phyloP scores from a whole-genome alignment of 2,329 filamentous ascomycete species.

The Monilinia aucupariae region DNA sequence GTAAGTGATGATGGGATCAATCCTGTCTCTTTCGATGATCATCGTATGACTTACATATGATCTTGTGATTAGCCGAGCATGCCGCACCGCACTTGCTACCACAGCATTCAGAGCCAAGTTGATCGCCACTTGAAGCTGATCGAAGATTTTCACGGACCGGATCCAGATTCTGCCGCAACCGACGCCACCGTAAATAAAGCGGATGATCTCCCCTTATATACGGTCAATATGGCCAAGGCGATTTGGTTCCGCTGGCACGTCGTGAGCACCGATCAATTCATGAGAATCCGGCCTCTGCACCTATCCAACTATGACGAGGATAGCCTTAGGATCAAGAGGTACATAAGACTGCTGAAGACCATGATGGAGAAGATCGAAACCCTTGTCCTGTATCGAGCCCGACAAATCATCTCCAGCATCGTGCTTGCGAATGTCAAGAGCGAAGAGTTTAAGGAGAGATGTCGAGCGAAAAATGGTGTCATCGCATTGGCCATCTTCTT shows the following conservation, averaged over 20 bases:
- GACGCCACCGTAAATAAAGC: neutral
- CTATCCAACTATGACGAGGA: neutral
- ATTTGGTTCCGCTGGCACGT: neutral
- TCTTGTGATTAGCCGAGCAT: neutral
- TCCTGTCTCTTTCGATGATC: neutral
- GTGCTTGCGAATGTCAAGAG: neutral
- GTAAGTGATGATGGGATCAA: neutral
- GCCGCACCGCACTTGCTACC: no score
- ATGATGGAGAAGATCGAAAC: accelerated
- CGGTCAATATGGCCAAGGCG: neutral
- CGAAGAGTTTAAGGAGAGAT: neutral
- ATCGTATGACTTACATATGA: neutral
- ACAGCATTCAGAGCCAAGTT: no score
- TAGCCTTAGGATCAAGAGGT: neutral
- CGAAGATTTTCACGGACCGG: no score
- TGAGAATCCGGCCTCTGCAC: neutral
- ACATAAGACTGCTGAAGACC: neutral
- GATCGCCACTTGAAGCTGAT: no score
- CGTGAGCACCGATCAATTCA: neutral
- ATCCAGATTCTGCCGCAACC: neutral
- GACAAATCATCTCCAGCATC: neutral
- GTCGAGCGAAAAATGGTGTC: neutral
- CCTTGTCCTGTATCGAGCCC: neutral
- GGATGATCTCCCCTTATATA: neutral
- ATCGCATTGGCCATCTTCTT: neutral